Percentiles rank a stretch among this genome's conserved stretches.
Evolutionary conservation across 2,329 filamentous ascomycete genomes (phyloP).

Genomic region (Grosmannia clavigera): DNA sequence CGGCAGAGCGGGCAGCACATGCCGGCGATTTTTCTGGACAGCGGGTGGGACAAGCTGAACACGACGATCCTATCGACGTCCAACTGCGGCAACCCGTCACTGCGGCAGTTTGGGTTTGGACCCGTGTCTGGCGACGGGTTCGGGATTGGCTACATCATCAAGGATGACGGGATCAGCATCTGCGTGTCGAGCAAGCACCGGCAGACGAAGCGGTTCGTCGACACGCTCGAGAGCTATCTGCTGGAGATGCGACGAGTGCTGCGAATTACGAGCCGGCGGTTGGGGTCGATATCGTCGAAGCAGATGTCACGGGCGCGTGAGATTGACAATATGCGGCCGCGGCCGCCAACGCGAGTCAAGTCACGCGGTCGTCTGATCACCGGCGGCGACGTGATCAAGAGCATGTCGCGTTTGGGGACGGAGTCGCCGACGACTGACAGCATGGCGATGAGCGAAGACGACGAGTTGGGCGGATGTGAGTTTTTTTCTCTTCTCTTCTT

Average conservation of each 20-base stretch:
- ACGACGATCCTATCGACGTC: conserved; percentile 89
- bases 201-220: conserved; percentile 82
- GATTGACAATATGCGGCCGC: conserved; percentile 30
- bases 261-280: conserved; percentile 46
- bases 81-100: conserved; percentile 94
- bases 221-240: conserved; percentile 80
- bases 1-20: conserved; percentile 23
- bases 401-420: conserved; percentile 26
- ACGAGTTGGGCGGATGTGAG: conserved; percentile 89
- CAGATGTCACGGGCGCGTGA: conserved; percentile 39
- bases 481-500: conserved; percentile 1
- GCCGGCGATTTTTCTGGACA: conserved; percentile 74
- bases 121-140: conserved; percentile 90
- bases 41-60: conserved; percentile 91
- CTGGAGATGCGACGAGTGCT: conserved; percentile 81
- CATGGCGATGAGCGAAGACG: conserved; percentile 64
- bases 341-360: conserved; percentile 43
- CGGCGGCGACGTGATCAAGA: conserved; percentile 33
- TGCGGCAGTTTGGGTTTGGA: conserved; percentile 93
- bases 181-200: conserved; percentile 89
- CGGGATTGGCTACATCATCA: conserved; percentile 98
- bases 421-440: conserved; percentile 58
- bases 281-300: conserved; percentile 24
- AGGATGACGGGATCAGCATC: conserved; percentile 80
- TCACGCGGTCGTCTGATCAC: conserved; percentile 62